A percentile compares a stretch with the other conserved stretches of the same genome.
Evolutionary conservation across 2,329 filamentous ascomycete genomes (phyloP).

Genomic region (Trichoderma oligosporum): DNA sequence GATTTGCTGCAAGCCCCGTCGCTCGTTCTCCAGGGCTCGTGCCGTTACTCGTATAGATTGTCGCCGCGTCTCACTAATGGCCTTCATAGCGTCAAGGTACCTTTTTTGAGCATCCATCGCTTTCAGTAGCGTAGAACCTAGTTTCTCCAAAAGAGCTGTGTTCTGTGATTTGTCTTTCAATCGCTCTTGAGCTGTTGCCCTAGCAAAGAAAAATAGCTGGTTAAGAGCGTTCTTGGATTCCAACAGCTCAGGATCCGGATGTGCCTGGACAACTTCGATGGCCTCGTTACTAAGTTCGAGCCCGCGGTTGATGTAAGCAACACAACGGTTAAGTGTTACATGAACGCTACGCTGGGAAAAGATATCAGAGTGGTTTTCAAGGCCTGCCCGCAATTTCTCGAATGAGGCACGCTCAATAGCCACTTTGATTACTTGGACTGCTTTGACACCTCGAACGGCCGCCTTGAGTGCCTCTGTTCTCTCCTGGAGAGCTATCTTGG

Average conservation of each 20-base stretch:
- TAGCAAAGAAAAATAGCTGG: not conserved
- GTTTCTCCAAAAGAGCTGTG: not conserved
- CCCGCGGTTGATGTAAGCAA: slow-evolving; percentile 11
- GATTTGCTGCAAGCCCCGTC: slow-evolving; percentile 14
- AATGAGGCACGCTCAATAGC: slow-evolving; percentile 13
- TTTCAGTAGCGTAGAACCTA: not conserved
- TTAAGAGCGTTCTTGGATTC: not conserved
- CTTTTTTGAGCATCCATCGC: slow-evolving; percentile 7
- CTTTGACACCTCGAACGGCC: slow-evolving; percentile 9
- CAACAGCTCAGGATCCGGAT: not conserved
- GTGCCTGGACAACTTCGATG: not conserved
- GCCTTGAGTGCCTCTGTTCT: slow-evolving; percentile 18
- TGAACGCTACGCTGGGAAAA: slow-evolving; percentile 7
- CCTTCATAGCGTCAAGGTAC: slow-evolving; percentile 4
- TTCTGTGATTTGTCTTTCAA: not conserved
- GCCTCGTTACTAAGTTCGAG: slow-evolving; percentile 7
- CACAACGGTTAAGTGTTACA: slow-evolving; percentile 1
- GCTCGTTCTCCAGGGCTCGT: slow-evolving; percentile 12
- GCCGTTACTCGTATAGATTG: slow-evolving; percentile 6
- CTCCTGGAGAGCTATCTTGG: slow-evolving; percentile 7
- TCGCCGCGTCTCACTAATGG: slow-evolving; percentile 8
- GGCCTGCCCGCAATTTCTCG: not conserved
- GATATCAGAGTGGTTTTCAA: slow-evolving; percentile 11
- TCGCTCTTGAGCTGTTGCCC: not conserved
- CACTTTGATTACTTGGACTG: slow-evolving; percentile 14